Evolutionary conservation across 2,329 filamentous ascomycete species (phyloP), one percentile per base, ranked within the genome.

Genomic region (Aspergillus cejpii): DNA sequence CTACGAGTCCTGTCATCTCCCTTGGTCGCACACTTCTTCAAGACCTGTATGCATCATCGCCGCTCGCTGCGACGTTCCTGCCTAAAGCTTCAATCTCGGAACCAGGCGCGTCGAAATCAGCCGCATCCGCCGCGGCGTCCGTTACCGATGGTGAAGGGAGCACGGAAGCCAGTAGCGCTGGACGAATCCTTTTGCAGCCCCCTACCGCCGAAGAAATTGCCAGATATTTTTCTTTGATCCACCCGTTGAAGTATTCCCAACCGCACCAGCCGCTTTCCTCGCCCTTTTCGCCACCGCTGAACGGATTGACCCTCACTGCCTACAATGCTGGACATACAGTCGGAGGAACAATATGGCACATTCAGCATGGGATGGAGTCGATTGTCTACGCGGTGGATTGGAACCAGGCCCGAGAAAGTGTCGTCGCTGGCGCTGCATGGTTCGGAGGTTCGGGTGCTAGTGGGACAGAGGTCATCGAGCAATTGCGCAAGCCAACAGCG

Each of bases 361-460:
- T 98, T 53, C 91, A 97, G 60, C 89, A 97, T 71, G 89, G 90
- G 0, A 78, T 96, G 62, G 92, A 98, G 65, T 96, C 90, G 1
- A 91, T 98, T 33, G 90, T 98, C 1, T 97, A 98, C 59, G 91
- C 92, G 0, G 87, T 96, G 14, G 91, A 97, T 61, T 98, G 92
- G 92, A 96, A 96, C 58, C 90, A 96, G 68, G 88, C 86, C n/a
- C 81, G 88, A 55, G 92, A 98, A 64, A 94, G 95, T 68, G 89
- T 97, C 12, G 83, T 95, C 48, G 83, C 91, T 0, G 91, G 91
- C 51, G 92, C 92, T 17, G 89, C 91, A 20, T 97, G 92, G 88
- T 76, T 98, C 33, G 88, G 87, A 37, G 87, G 87, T 5, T 83
- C 83, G 17, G 86, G 84, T 23, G 81, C 80, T 0, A 87, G 87